phyloP scores from a whole-genome alignment of 2,329 filamentous ascomycete genomes.

The Verticillium longisporum region DNA sequence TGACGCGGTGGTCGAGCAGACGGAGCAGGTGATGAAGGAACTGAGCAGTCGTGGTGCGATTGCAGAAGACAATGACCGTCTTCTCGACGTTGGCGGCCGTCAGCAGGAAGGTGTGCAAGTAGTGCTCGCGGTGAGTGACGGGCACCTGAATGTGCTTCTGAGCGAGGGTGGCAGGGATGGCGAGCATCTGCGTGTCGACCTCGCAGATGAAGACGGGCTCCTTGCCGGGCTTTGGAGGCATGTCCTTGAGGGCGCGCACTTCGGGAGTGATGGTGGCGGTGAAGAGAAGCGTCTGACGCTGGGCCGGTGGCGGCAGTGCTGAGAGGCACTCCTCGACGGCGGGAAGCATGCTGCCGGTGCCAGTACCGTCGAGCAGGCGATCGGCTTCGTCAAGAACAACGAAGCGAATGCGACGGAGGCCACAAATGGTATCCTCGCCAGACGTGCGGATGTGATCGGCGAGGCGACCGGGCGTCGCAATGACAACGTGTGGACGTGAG shows the following conservation, averaged over 20 bases:
- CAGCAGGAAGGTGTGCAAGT: slow-evolving; percentile 79
- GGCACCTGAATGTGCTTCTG: slow-evolving; percentile 86
- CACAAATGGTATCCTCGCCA: slow-evolving; percentile 82
- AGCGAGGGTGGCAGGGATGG: slow-evolving; percentile 71
- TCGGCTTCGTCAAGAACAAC: slow-evolving; percentile 97
- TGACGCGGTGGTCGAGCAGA: slow-evolving; percentile 81
- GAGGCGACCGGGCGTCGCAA: slow-evolving; percentile 86
- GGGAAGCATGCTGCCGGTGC: slow-evolving; percentile 82
- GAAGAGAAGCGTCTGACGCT: slow-evolving; percentile 91
- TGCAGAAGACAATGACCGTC: slow-evolving; percentile 88
- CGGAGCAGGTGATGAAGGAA: slow-evolving; percentile 84
- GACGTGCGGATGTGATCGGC: slow-evolving; percentile 92
- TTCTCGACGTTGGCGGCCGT: slow-evolving; percentile 70
- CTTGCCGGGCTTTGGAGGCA: slow-evolving; percentile 62
- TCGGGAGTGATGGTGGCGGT: slow-evolving; percentile 93
- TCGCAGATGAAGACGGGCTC: slow-evolving; percentile 84
- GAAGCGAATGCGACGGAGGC: slow-evolving; percentile 70
- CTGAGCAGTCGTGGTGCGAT: slow-evolving; percentile 82
- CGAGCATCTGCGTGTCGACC: slow-evolving; percentile 67
- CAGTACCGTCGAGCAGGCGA: slow-evolving; percentile 67
- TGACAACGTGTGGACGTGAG: slow-evolving; percentile 80
- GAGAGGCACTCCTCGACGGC: slow-evolving; percentile 86
- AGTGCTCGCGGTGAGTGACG: slow-evolving; percentile 90
- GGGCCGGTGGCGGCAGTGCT: slow-evolving; percentile 66
- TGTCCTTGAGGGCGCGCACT: slow-evolving; percentile 76